phyloP scores from a whole-genome alignment of 1,139 yeast species.

The Pichia sp. region DNA sequence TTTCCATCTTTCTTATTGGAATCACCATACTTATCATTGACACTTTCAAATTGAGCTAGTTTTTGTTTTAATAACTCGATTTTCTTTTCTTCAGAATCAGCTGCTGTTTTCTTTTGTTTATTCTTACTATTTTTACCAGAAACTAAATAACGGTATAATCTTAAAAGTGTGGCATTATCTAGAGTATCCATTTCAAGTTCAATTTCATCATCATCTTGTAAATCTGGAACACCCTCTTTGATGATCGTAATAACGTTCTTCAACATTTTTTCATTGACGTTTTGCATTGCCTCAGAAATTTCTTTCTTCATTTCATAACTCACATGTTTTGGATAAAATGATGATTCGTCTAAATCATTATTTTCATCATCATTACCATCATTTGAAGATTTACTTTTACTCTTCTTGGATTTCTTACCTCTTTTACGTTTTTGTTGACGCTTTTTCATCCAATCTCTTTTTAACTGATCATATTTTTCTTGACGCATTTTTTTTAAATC shows the following conservation, averaged over 20 bases:
- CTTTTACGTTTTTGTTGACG: constrained; percentile 31
- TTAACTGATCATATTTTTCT: constrained; percentile 36
- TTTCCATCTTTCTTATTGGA: constrained; percentile 33
- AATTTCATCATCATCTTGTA: constrained; percentile 74
- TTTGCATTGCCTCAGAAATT: constrained; percentile 78
- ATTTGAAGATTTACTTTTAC: not conserved
- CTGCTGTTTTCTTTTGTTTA: constrained; percentile 22
- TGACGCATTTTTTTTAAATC: constrained; percentile 78
- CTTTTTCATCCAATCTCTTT: constrained; percentile 52
- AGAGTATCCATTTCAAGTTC: constrained; percentile 94
- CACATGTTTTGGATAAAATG: constrained; percentile 40
- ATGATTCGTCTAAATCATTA: constrained; percentile 6
- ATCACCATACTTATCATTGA: constrained; percentile 19
- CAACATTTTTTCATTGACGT: constrained; percentile 71
- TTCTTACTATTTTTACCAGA: constrained; percentile 38
- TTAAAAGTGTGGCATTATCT: constrained; percentile 76
- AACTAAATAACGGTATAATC: constrained; percentile 74
- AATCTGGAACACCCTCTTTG: constrained; percentile 79
- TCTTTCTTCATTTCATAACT: constrained; percentile 97
- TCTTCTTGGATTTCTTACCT: constrained; percentile 18
- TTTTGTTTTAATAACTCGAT: constrained; percentile 81
- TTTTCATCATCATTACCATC: constrained; percentile 6
- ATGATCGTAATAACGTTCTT: constrained; percentile 81
- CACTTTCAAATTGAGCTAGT: constrained; percentile 67
- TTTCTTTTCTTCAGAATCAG: constrained; percentile 62